Conservation (phyloP, 1,139 yeast species). For the Pichia cactophila region DNA sequence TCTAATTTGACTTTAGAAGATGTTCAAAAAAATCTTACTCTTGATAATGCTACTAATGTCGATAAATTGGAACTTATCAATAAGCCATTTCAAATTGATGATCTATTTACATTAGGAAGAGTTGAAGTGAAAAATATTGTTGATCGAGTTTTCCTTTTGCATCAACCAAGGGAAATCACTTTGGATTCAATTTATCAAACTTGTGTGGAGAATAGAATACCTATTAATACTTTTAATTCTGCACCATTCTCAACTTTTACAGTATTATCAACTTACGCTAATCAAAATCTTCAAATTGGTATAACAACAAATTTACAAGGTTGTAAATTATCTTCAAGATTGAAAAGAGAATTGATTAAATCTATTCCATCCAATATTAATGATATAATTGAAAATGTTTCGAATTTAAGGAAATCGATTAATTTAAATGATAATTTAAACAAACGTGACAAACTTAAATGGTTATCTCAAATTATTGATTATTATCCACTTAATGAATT, state of each 20-base stretch:
- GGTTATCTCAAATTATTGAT: slow-evolving; percentile 88
- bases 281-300: slow-evolving; percentile 76
- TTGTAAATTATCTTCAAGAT: slow-evolving; percentile 74
- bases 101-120: slow-evolving; percentile 55
- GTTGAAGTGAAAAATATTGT: slow-evolving; percentile 53
- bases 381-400: slow-evolving; percentile 60
- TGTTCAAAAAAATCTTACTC: background rate
- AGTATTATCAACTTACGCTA: slow-evolving; percentile 58
- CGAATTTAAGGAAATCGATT: slow-evolving; percentile 51
- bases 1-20: slow-evolving; percentile 1
- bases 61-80: slow-evolving; percentile 30
- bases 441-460: slow-evolving; percentile 54
- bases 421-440: slow-evolving; percentile 60
- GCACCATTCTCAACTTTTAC: slow-evolving; percentile 72
- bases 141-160: slow-evolving; percentile 66
- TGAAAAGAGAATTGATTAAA: slow-evolving; percentile 65
- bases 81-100: slow-evolving; percentile 33
- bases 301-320: slow-evolving; percentile 87
- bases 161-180: slow-evolving; percentile 20
- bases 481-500: slow-evolving; percentile 73
- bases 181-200: slow-evolving; percentile 33
- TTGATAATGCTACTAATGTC: slow-evolving; percentile 14
- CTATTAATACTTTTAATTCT: slow-evolving; percentile 71
- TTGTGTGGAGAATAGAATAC: slow-evolving; percentile 63
- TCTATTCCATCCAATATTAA: slow-evolving; percentile 66